A percentile compares a stretch with the other conserved stretches of the same genome.
Evolutionary conservation across 129 eudicot genomes (phyloP).

Genomic region (Lactuca saligna): DNA sequence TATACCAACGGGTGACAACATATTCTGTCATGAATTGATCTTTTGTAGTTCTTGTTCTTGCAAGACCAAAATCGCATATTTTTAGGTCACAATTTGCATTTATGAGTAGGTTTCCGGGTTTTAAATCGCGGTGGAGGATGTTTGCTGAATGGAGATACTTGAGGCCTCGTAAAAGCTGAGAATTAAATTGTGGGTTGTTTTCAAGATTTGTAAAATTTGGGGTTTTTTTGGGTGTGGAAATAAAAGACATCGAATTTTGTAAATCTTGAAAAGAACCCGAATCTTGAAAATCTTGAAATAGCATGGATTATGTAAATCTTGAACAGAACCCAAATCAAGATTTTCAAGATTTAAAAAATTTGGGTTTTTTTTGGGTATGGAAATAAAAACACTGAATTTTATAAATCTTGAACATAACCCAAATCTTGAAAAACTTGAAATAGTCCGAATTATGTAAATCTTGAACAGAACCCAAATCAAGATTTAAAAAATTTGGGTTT

Average conservation of each 20-base stretch:
- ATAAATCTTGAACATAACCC: too few species aligned
- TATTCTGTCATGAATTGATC: conserved; percentile 79
- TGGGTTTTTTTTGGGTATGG: too few species aligned
- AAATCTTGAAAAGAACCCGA: too few species aligned
- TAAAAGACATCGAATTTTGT: too few species aligned
- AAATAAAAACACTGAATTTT: too few species aligned
- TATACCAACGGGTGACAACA: conserved; percentile 74
- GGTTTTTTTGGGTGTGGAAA: too few species aligned
- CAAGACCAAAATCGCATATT: conserved; percentile 71
- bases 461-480: too few species aligned
- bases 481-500: too few species aligned
- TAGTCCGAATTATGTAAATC: neutral
- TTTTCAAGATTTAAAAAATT: too few species aligned
- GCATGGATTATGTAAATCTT: neutral
- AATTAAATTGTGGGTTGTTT: conserved; percentile 7
- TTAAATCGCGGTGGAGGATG: conserved; percentile 73
- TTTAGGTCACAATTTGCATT: conserved; percentile 73
- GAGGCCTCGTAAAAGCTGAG: conserved; percentile 71
- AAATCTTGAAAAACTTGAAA: too few species aligned
- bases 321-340: too few species aligned
- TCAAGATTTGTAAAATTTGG: neutral
- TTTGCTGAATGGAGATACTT: conserved; percentile 75
- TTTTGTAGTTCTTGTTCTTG: conserved; percentile 58
- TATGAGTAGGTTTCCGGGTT: conserved; percentile 69
- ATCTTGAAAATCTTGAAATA: too few species aligned